phyloP scores from a whole-genome alignment of 176 grass and related monocot genomes.

The Lolium multiflorum region DNA sequence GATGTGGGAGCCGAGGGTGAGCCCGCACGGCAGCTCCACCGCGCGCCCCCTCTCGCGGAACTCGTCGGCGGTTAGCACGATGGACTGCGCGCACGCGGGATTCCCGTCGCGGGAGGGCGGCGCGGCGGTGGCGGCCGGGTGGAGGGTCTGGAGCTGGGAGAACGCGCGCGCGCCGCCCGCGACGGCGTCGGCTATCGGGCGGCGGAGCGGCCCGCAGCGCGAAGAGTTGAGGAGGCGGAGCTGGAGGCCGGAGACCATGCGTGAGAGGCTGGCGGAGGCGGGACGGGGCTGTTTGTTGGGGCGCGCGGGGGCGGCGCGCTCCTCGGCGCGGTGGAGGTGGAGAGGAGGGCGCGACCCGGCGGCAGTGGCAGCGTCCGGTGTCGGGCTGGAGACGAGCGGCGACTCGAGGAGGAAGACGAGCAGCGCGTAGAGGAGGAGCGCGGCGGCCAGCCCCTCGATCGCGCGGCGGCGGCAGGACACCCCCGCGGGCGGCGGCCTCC shows the following conservation, averaged over 20 bases:
- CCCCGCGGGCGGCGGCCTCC: conserved; percentile 23
- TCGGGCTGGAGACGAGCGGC: conserved; percentile 37
- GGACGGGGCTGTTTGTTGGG: conserved; percentile 33
- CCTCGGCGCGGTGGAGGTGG: conserved; percentile 19
- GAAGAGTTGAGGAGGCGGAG: conserved; percentile 46
- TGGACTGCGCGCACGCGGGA: conserved; percentile 55
- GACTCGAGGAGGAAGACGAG: conserved; percentile 52
- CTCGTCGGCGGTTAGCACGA: conserved; percentile 42
- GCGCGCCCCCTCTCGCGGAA: neutral
- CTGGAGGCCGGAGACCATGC: conserved; percentile 35
- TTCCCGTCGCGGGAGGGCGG: neutral
- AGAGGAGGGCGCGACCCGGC: conserved; percentile 3
- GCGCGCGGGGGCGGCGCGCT: conserved; percentile 20
- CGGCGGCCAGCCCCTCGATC: conserved; percentile 42
- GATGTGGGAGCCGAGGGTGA: neutral
- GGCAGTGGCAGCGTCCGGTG: neutral
- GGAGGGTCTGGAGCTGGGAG: conserved; percentile 32
- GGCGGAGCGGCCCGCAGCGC: conserved; percentile 34
- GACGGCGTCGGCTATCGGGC: conserved; percentile 35
- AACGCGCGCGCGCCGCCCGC: conserved; percentile 36
- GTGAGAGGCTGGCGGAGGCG: neutral
- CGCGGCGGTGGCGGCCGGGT: neutral
- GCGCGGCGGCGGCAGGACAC: conserved; percentile 38
- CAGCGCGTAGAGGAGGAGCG: conserved; percentile 49
- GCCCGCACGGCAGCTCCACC: neutral